Percentiles rank a stretch among this genome's conserved stretches.
Evolutionary conservation across 768 basidiomycete species (phyloP).

Genomic region (Dictyophora rubrovolvata): DNA sequence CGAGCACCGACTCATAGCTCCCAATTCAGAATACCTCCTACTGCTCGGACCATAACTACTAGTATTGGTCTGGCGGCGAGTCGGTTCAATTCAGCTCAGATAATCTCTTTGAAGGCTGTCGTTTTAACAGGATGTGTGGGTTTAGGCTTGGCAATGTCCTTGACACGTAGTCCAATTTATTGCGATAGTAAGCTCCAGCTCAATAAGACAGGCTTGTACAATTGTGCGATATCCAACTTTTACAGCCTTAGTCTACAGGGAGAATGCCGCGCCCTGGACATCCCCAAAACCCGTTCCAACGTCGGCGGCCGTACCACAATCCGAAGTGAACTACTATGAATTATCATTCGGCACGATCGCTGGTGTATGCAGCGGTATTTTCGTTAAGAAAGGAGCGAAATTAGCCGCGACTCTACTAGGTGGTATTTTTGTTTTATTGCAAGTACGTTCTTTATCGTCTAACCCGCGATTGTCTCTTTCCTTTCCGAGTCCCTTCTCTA

Average conservation of each 20-base stretch:
- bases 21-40: neutral
- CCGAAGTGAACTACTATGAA: slow-evolving; percentile 71
- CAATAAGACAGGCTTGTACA: neutral
- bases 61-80: neutral
- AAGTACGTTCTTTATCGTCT: slow-evolving; percentile 40
- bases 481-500: neutral
- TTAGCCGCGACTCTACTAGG: slow-evolving; percentile 78
- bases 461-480: no score
- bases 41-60: neutral
- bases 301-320: slow-evolving; percentile 30
- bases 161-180: neutral
- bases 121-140: slow-evolving; percentile 3
- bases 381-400: slow-evolving; percentile 91
- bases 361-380: slow-evolving; percentile 85
- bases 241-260: neutral
- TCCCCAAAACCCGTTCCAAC: neutral
- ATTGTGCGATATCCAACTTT: neutral
- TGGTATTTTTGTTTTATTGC: slow-evolving; percentile 81
- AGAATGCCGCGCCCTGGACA: neutral
- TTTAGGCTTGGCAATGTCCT: neutral
- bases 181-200: neutral
- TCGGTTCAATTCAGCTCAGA: neutral
- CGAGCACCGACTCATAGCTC: neutral
- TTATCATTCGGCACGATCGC: slow-evolving; percentile 82
- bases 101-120: neutral